Evolutionary conservation across 106 monocot genomes (phyloP).

Genomic region (Chionographis japonica): DNA sequence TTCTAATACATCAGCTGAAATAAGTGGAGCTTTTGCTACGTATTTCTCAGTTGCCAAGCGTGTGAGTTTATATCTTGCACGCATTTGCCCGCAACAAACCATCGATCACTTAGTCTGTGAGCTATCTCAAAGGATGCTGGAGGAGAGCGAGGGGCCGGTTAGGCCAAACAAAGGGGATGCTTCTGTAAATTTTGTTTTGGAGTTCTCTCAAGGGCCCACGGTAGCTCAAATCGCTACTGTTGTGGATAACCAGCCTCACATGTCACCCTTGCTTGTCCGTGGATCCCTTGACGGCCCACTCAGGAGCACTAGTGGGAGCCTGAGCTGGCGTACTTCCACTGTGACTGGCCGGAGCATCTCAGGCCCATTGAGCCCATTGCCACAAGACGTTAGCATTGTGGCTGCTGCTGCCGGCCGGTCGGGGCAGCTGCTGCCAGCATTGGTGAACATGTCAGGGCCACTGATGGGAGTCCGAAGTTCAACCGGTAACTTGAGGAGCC

Average conservation of each 20-base stretch:
- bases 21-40: conserved; percentile 85
- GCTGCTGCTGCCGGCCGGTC: conserved; percentile 62
- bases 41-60: conserved; percentile 98
- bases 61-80: conserved; percentile 89
- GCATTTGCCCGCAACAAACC: conserved; percentile 96
- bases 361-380: conserved; percentile 79
- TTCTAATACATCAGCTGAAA: conserved; percentile 92
- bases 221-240: conserved; percentile 55
- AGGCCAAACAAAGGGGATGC: conserved; percentile 54
- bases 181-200: conserved; percentile 61
- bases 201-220: conserved; percentile 85
- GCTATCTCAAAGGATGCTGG: conserved; percentile 93
- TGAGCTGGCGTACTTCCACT: conserved; percentile 88
- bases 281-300: conserved; percentile 85
- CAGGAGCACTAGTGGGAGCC: conserved; percentile 65
- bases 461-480: conserved; percentile 81
- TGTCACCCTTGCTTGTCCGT: conserved; percentile 99
- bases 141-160: conserved; percentile 66
- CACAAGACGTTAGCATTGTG: conserved; percentile 58
- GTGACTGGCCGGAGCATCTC: conserved; percentile 82
- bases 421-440: conserved; percentile 84
- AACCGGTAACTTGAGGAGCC: conserved; percentile 78
- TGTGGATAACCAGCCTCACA: conserved; percentile 85
- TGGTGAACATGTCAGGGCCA: conserved; percentile 99
- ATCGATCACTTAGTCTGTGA: conserved; percentile 96